These are phyloP conservation scores for Suhomyces kilbournensis DNA, from an alignment of 805 yeast species.

Conservation along the genomic window DNA sequence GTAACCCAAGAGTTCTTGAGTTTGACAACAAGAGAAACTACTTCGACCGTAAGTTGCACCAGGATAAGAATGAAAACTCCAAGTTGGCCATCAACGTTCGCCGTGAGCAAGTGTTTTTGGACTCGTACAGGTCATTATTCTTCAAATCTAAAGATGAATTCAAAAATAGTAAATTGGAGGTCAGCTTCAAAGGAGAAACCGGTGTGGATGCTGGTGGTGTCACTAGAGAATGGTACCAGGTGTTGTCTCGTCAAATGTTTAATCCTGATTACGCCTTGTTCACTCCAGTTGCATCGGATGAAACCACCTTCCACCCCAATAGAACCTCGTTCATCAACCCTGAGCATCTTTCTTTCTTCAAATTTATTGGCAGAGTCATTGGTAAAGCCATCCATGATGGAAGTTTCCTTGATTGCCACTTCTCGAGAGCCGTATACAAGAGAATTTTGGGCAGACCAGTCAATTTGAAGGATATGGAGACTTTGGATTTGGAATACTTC, in stretches of 20 bases:
- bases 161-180: slow-evolving; percentile 67
- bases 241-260: slow-evolving; percentile 89
- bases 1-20: slow-evolving; percentile 85
- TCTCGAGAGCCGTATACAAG: slow-evolving; percentile 92
- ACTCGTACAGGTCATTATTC: slow-evolving; percentile 79
- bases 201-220: slow-evolving; percentile 99
- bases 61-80: slow-evolving; percentile 39
- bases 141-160: slow-evolving; percentile 75
- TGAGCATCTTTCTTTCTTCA: slow-evolving; percentile 88
- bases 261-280: slow-evolving; percentile 93
- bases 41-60: slow-evolving; percentile 72
- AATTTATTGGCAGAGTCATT: slow-evolving; percentile 88
- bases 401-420: slow-evolving; percentile 87
- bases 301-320: slow-evolving; percentile 93
- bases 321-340: slow-evolving; percentile 90
- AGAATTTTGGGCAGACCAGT: slow-evolving; percentile 75
- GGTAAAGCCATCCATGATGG: slow-evolving; percentile 92
- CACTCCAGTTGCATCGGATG: slow-evolving; percentile 86
- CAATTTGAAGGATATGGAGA: slow-evolving; percentile 89
- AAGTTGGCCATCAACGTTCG: slow-evolving; percentile 67
- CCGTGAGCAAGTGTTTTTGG: slow-evolving; percentile 88
- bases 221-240: slow-evolving; percentile 97
- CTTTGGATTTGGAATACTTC: slow-evolving; percentile 86
- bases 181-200: slow-evolving; percentile 86
- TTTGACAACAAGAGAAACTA: slow-evolving; percentile 90